Base-by-base conservation (phyloP, 805 yeast genomes). In the Lachancea sp. region DNA sequence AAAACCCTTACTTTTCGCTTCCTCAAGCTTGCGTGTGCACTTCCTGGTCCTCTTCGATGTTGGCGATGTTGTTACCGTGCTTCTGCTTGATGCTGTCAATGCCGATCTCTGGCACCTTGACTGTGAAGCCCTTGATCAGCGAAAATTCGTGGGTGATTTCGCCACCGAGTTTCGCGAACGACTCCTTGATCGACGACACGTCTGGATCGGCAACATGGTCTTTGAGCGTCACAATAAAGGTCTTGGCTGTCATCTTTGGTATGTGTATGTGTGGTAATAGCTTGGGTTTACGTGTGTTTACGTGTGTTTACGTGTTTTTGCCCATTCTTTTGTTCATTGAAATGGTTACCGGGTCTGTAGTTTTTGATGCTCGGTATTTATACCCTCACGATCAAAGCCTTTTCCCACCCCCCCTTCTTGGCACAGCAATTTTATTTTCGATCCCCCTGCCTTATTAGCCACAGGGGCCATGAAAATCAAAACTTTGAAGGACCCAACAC, bases 41-140 rank as follows among this genome's bases (percentile, higher is more conserved):
- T 57, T 78, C 84, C 57, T 74, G 67, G 60, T 83, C 90, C 59
- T 79, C 87, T 62, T 83, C 90, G 51, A 82, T 68, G 34, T 72
- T 65, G 39, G 76, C 74, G 52, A 83, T 81, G 40, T 70, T 73
- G 25, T 74, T 75, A 56, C 47, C 42, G 40, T 54, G 53, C 17
- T 77, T 72, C 35, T 62, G 56, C 51, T 68, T 62, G 53, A 82
- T 60, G n/a, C 76, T 52, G 18, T 63, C 59, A 30, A 75, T 68
- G 52, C 77, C 82, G 8, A 49, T 40, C 4, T 69, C 63, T 36
- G 89, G 88, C 49, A 83, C 63, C 55, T 77, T 76, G 47, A 76
- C 72, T 41, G 77, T 68, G 56, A 77, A 81, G 0, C 87, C 89
- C 66, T 82, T 82, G 67, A 82, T 80, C 59, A 82, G 68, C 42